Base-by-base conservation (phyloP, 805 yeast genomes). In the Monosporozyma aquatica region DNA sequence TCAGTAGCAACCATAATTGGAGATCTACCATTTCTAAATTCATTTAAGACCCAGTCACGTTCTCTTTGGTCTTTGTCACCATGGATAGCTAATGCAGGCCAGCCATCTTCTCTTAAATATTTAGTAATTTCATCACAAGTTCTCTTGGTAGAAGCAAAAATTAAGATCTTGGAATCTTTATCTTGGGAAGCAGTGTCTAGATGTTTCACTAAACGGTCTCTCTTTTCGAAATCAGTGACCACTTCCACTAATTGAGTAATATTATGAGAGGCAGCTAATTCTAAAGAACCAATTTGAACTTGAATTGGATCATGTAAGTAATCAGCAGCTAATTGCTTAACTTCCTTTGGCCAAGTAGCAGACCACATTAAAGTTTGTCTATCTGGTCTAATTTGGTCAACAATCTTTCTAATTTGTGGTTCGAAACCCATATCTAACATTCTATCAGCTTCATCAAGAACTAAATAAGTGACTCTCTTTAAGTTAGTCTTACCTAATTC, bases 371-470 rank as follows among this genome's bases (percentile, higher is more conserved):
- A 75, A 47, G 98, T 92, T 73, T 92, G 98, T 75, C 97, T 87
- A 68, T 92, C 98, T 48, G 98, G 98, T 74, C 98, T 85, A 65
- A 92, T 92, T 75, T 90, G 97, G 58, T 82, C 89, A 54, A 92
- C 90, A 67, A 92, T 92, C 71, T 90, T 90, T 76, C 98, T 82
- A 68, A 92, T 92, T 76, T 90, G 97, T 54, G 97, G 97, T 75
- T 92, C 98, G 67, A 92, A 92, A 67, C 98, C 98, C 98, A 92
- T 92, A 74, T 92, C 98, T 71, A 92, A 79, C 98, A 92, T 92
- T 76, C 98, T 85, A 70, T 92, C 98, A 60, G 98, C 98, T 78
- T 92, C 98, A 69, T 92, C 98, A 59, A 92, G 76, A 49, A 92
- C 97, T 65, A 92, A 76, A 70, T 92, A 92, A 42, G 97, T 92